Evolutionary conservation across 257 asterid genomes (phyloP), one percentile per base, ranked within the genome.

Genomic region (Lycium ferocissimum): DNA sequence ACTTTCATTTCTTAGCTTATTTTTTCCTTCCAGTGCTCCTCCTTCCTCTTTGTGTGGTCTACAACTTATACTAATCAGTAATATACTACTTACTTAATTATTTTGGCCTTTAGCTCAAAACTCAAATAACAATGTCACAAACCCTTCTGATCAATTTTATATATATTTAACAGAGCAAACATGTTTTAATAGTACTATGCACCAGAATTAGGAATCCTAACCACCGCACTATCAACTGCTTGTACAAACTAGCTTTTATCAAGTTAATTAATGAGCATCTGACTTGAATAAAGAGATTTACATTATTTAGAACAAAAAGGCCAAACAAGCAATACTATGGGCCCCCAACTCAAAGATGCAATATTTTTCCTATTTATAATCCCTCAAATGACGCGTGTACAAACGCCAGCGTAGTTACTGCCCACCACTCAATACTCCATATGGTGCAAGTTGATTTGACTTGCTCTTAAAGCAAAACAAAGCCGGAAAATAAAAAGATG

Each of bases 311-410:
- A 57, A n/a, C 45, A 66, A 66, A 66, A 33, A 69, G 49, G 76
- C 51, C 22, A 35, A 6, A 4, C 22, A 67, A 72, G 10, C 47
- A 66, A 5, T 67, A 49, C 18, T 33, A 33, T 66, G 11, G 17
- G 8, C 54, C n/a, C 56, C 45, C 2, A 76, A 76, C 9, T 51
- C 45, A 51, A 49, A 51, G 63, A 76, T 76, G 63, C 22, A 51
- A 22, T 37, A 14, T 6, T 51, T 70, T 3, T 49, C 8, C 40
- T 73, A 51, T 76, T 76, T 76, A 51, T 51, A 51, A 51, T 51
- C 81, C 81, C 81, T 76, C 45, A 76, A 3, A 51, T 51, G 81
- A 76, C 81, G 51, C 62, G 61, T 76, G 81, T 76, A 13, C 8
- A 3, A 9, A 51, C 8, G 38, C 22, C 63, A 76, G 26, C 22